phyloP scores from a whole-genome alignment of 805 yeast species.

The Dipodascopsis uninucleata region DNA sequence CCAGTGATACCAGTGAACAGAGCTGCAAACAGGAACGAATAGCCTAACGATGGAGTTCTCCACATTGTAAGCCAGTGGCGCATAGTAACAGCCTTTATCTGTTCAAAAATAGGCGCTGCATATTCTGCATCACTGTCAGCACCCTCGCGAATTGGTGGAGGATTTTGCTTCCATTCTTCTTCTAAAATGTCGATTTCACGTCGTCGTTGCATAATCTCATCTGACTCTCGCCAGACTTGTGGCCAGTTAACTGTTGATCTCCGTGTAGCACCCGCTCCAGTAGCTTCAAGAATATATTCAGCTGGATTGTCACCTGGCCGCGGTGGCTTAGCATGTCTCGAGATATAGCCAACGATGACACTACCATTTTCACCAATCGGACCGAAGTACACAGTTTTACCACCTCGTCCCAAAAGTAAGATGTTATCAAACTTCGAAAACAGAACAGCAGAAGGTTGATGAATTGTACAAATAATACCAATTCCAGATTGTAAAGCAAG shows the following conservation, averaged over 20 bases:
- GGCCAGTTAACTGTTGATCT: constrained; percentile 32
- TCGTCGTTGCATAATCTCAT: constrained; percentile 47
- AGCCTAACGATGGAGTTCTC: constrained; percentile 49
- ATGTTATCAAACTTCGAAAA: constrained; percentile 64
- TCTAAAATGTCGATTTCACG: constrained; percentile 58
- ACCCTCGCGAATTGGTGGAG: not conserved
- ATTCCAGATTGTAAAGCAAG: constrained; percentile 54
- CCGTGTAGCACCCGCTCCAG: constrained; percentile 40
- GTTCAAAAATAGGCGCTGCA: constrained; percentile 35
- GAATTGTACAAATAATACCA: constrained; percentile 71
- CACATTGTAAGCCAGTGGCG: constrained; percentile 60
- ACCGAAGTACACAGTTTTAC: constrained; percentile 66
- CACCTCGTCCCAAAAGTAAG: constrained; percentile 66
- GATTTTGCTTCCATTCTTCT: constrained; percentile 32
- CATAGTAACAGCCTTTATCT: constrained; percentile 45
- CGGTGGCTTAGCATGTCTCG: constrained; percentile 47
- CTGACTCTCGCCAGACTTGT: constrained; percentile 83
- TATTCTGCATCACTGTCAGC: constrained; percentile 6
- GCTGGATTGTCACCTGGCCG: constrained; percentile 65
- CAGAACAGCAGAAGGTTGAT: constrained; percentile 71
- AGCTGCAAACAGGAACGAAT: constrained; percentile 5
- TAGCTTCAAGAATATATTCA: constrained; percentile 66
- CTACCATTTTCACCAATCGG: constrained; percentile 45
- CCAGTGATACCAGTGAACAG: constrained; percentile 31
- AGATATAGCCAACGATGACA: constrained; percentile 49